These are phyloP conservation scores for Punica granatum DNA, from an alignment of 345 rosid genomes.

Conservation along the genomic window DNA sequence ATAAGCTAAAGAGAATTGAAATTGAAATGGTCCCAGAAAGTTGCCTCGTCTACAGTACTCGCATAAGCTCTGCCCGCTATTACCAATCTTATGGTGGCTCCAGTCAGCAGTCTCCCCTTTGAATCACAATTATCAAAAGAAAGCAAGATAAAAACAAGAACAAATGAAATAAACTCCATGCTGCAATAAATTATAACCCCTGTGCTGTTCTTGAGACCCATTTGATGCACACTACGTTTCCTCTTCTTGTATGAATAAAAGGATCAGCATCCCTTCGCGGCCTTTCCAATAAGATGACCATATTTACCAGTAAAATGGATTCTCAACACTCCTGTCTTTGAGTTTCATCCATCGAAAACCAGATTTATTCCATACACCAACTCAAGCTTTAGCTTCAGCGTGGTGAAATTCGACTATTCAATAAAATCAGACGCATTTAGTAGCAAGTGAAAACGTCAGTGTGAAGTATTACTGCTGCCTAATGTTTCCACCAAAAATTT, in stretches of 20 bases:
- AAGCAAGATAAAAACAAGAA: neutral
- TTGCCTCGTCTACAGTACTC: conserved; percentile 95
- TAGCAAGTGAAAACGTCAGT: neutral
- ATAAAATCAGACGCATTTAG: too few species aligned
- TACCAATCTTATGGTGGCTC: conserved; percentile 70
- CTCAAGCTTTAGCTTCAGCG: too few species aligned
- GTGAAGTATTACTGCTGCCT: neutral
- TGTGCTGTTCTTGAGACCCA: too few species aligned
- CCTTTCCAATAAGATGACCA: too few species aligned
- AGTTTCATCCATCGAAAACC: too few species aligned
- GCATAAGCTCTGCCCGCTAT: conserved; percentile 94
- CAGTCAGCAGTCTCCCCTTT: conserved; percentile 80
- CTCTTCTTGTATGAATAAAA: too few species aligned
- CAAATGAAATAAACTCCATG: neutral
- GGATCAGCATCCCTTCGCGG: too few species aligned
- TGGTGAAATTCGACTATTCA: too few species aligned
- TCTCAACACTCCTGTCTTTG: too few species aligned
- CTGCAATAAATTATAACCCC: neutral
- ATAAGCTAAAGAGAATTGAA: conserved; percentile 2
- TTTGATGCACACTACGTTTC: too few species aligned
- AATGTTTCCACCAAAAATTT: neutral
- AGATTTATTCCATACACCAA: too few species aligned
- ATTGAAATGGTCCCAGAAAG: conserved; percentile 65
- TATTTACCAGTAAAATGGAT: too few species aligned
- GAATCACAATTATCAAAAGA: conserved; percentile 8